Conservation (phyloP, 305 asterid genomes). For the Vinca major region DNA sequence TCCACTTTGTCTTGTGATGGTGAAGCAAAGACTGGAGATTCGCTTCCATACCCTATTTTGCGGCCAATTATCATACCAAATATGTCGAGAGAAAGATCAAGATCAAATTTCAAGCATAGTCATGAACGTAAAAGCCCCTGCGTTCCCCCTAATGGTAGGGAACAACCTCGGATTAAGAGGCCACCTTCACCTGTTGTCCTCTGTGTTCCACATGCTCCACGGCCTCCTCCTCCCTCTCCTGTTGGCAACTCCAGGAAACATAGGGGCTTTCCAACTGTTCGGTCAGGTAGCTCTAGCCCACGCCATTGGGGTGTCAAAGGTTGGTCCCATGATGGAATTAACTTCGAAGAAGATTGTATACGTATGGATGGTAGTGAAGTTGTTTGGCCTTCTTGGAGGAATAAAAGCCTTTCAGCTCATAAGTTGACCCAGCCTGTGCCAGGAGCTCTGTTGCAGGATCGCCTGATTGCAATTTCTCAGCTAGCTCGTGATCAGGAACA, state of each 20-base stretch:
- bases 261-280: constrained; percentile 87
- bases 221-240: constrained; percentile 95
- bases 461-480: constrained; percentile 87
- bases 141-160: constrained; percentile 79
- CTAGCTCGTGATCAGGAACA: constrained; percentile 96
- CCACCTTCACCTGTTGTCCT: constrained; percentile 99
- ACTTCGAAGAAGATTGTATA: constrained; percentile 74
- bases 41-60: constrained; percentile 79
- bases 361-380: constrained; percentile 88
- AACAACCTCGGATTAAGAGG: constrained; percentile 88
- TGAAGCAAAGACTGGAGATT: constrained; percentile 66
- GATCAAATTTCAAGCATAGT: constrained; percentile 68
- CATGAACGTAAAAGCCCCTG: constrained; percentile 93
- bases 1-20: constrained; percentile 60
- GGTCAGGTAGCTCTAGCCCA: constrained; percentile 99
- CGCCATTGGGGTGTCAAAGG: constrained; percentile 99
- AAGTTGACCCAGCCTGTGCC: constrained; percentile 86
- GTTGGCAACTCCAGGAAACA: constrained; percentile 85
- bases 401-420: constrained; percentile 69
- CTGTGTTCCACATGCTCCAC: constrained; percentile 96
- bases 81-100: constrained; percentile 84
- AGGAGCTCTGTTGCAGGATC: constrained; percentile 91
- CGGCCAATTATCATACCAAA: constrained; percentile 93
- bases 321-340: constrained; percentile 89
- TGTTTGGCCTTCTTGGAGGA: constrained; percentile 98